Percentiles rank a stretch among this genome's conserved stretches.
Evolutionary conservation across 306 rosid genomes (phyloP).

Genomic region (Cicer bijugum): DNA sequence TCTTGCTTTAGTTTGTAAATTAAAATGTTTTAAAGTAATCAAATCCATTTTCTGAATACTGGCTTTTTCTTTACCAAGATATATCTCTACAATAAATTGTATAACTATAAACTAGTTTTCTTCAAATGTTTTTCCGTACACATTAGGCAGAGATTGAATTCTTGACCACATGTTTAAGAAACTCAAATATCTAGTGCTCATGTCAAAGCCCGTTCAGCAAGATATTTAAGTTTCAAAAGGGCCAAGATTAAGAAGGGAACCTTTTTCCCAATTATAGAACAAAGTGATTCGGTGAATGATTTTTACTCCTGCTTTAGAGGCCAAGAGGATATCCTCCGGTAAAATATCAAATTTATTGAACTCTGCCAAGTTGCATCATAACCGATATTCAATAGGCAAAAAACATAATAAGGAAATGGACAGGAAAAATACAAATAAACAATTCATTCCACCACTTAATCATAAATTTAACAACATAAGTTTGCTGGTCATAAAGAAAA

Average conservation of each 20-base stretch:
- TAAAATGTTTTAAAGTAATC: background rate
- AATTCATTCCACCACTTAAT: slow-evolving; percentile 42
- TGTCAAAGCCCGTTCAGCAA: background rate
- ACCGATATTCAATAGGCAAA: slow-evolving; percentile 11
- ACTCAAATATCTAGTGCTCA: background rate
- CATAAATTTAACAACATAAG: slow-evolving; percentile 34
- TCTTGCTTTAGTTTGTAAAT: too few relatives aligned
- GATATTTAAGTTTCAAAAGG: background rate
- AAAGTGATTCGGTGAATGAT: background rate
- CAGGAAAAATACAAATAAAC: background rate
- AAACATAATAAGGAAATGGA: background rate
- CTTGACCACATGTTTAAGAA: background rate
- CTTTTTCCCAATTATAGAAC: background rate
- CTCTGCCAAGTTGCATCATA: background rate
- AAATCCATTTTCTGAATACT: background rate
- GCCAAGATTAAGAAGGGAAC: background rate
- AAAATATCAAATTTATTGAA: background rate
- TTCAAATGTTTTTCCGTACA: background rate
- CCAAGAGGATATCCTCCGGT: background rate
- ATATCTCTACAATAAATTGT: too few relatives aligned
- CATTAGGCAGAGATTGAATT: background rate
- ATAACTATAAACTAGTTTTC: too few relatives aligned
- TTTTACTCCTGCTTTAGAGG: background rate
- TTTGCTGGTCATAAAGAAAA: slow-evolving; percentile 37
- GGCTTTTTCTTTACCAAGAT: too few relatives aligned